Base-by-base conservation (phyloP, 768 basidiomycete species). In the Cantharellus cinnabarinus region DNA sequence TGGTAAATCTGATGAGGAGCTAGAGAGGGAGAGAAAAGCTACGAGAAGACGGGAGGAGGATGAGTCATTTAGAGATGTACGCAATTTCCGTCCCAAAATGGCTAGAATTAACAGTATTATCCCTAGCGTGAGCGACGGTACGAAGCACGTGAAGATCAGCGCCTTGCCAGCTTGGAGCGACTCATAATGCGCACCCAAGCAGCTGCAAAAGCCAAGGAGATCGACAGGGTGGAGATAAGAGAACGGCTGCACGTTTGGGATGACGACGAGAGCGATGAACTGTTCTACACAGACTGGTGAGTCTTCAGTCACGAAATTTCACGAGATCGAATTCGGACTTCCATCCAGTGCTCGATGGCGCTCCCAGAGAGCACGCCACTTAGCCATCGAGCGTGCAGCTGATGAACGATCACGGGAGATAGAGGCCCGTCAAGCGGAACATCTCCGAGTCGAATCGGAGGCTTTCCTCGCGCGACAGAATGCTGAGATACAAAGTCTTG, bases 401-500 rank as follows among this genome's bases (percentile, higher is more conserved):
- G 93, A 98, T 69, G 78, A 80, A 14, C 82, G 86, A 63, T 90
- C 89, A 41, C 79, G 87, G 14, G 72, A 77, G 38, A 81, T 81
- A 60, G 93, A 95, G 70, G 82, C 83, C 52, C 83, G 85, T 57
- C 89, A 95, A 70, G 79, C 81, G 4, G 90, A 86, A 67, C 85
- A 88, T 64, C 75, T 95, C 34, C 80, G 89, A 41, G 78, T 81
- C 55, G 90, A 97, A 70, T 90, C 89, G 0, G 94, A 97, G 69
- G 85, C 81, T 62, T 95, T 98, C 77, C 75, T 97, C 61, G 87
- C 88, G 41, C 77, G 82, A 58, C 91, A 95, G 67, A 90, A 94
- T 88, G 88, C 88, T 63, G 91, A 97, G 69, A 85, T 94, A 82
- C 89, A 90, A 63, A 83, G 87, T 2, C 73, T 94, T 38, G 87